phyloP scores from a whole-genome alignment of 148 eudicot species.

The Agrostemma githago region DNA sequence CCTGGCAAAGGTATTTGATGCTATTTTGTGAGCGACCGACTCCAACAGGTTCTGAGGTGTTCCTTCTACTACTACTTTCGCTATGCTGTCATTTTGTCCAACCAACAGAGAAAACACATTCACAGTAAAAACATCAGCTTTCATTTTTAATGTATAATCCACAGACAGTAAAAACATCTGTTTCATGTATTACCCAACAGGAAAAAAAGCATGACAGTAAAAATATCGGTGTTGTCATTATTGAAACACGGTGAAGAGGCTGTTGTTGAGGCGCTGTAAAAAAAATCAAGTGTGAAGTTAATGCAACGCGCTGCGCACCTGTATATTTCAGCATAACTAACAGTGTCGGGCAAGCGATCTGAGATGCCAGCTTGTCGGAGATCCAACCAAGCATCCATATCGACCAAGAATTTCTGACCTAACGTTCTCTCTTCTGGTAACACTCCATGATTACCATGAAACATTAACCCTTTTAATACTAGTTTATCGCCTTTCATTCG shows the following conservation, averaged over 20 bases:
- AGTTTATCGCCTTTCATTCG: slow-evolving; percentile 70
- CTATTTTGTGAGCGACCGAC: slow-evolving; percentile 70
- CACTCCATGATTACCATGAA: slow-evolving; percentile 92
- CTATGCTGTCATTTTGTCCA: slow-evolving; percentile 49
- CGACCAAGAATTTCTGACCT: slow-evolving; percentile 84
- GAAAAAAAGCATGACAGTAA: no score
- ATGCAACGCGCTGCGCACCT: slow-evolving; percentile 38
- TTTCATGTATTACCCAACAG: no score
- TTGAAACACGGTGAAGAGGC: no score
- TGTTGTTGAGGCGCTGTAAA: no score
- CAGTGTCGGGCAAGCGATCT: slow-evolving; percentile 61
- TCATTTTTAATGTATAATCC: no score
- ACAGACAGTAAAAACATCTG: no score
- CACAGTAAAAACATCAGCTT: not conserved
- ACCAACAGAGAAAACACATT: not conserved
- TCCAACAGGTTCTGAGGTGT: slow-evolving; percentile 68
- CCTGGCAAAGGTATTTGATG: slow-evolving; percentile 45
- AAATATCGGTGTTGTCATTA: no score
- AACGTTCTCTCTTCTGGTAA: slow-evolving; percentile 70
- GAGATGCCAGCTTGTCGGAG: slow-evolving; percentile 68
- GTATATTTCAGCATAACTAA: slow-evolving; percentile 82
- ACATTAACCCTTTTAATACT: slow-evolving; percentile 66
- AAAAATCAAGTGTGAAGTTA: no score
- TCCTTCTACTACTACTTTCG: slow-evolving; percentile 68
- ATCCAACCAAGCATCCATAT: slow-evolving; percentile 92